These are phyloP conservation scores for Rickenella mellea DNA, from an alignment of 768 basidiomycete genomes.

Conservation along the genomic window DNA sequence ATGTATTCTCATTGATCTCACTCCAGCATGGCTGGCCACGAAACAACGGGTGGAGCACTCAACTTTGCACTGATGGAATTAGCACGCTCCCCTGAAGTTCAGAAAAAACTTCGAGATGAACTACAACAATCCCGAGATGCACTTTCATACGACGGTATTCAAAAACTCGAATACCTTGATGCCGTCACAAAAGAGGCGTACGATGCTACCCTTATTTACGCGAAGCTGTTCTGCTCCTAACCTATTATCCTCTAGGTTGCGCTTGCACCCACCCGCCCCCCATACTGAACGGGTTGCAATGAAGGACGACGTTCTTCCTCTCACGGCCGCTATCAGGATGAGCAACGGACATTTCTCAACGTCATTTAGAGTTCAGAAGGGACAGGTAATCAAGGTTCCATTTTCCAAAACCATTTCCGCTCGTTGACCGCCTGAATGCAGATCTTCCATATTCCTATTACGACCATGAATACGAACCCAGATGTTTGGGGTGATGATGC, in stretches of 20 bases:
- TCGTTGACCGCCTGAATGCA: conserved; percentile 5
- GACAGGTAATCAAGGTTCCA: conserved; percentile 21
- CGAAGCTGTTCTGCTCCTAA: no score
- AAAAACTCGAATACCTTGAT: conserved; percentile 29
- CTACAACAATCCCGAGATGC: conserved; percentile 18
- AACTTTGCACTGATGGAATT: conserved; percentile 26
- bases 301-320: conserved; percentile 6
- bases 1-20: no score
- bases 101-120: conserved; percentile 28
- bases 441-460: conserved; percentile 23
- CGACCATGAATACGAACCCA: conserved; percentile 19
- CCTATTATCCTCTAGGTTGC: conserved; percentile 13
- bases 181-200: conserved; percentile 33
- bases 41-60: conserved; percentile 16
- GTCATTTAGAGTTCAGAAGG: conserved; percentile 23
- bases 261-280: conserved; percentile 1
- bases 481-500: conserved; percentile 30
- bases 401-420: conserved; percentile 2
- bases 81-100: conserved; percentile 21
- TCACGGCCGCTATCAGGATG: conserved; percentile 25
- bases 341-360: conserved; percentile 15
- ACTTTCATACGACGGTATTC: conserved; percentile 25
- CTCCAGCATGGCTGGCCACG: conserved; percentile 20
- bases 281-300: not conserved
- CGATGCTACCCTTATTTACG: conserved; percentile 9